A percentile compares a stretch with the other conserved stretches of the same genome.
These are phyloP conservation scores for Cystofilobasidium macerans DNA, from an alignment of 768 basidiomycete species.

Conservation along the genomic window DNA sequence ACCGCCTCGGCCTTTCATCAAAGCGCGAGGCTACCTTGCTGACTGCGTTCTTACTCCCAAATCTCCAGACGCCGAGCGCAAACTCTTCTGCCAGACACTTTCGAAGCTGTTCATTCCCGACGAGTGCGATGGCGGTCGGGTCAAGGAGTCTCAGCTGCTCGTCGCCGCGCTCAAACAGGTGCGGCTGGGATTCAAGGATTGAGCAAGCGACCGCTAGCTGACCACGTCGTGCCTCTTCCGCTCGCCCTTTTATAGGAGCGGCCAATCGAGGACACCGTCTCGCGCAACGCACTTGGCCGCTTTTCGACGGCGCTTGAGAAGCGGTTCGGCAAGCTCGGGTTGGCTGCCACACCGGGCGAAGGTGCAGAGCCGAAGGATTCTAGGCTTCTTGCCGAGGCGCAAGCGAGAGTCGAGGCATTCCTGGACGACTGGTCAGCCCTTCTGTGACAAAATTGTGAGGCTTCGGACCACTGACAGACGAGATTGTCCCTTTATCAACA, in stretches of 20 bases:
- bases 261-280: constrained; percentile 48
- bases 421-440: constrained; percentile 13
- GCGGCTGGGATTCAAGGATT: too few species aligned
- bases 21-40: not conserved
- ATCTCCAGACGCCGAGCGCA: constrained; percentile 50
- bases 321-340: constrained; percentile 43
- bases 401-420: constrained; percentile 5
- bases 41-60: not conserved
- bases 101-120: constrained; percentile 58
- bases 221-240: too few species aligned
- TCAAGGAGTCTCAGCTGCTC: constrained; percentile 39
- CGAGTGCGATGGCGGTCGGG: constrained; percentile 56
- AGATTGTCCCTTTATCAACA: not conserved
- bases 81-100: constrained; percentile 54
- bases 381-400: not conserved
- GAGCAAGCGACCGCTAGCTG: too few species aligned
- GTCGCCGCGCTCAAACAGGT: constrained; percentile 37
- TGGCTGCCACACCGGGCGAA: not conserved
- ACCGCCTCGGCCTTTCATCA: not conserved
- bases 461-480: too few species aligned
- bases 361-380: not conserved
- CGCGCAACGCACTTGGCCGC: constrained; percentile 59
- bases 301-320: constrained; percentile 59
- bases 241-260: constrained; percentile 44
- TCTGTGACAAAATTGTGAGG: too few species aligned